A percentile compares a stretch with the other conserved stretches of the same genome.
Evolutionary conservation across 805 yeast species (phyloP).

Genomic region (Metschnikowia similis): DNA sequence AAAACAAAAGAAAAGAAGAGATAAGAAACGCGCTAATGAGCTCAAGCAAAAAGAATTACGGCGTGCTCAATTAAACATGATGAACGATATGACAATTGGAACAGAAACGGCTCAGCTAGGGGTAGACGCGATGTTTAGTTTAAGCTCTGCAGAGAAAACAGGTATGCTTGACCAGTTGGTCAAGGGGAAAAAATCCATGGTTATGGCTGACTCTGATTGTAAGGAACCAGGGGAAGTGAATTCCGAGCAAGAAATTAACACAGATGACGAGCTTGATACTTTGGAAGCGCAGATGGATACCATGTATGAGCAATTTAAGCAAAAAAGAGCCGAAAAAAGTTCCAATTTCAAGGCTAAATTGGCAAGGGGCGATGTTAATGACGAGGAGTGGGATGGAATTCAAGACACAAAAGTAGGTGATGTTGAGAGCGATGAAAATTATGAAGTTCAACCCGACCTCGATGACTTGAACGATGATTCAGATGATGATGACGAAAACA

Average conservation of each 20-base stretch:
- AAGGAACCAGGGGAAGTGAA: constrained; percentile 55
- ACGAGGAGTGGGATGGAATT: constrained; percentile 77
- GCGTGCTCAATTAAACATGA: constrained; percentile 95
- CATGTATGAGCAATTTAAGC: constrained; percentile 74
- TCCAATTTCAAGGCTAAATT: constrained; percentile 65
- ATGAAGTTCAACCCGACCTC: constrained; percentile 47
- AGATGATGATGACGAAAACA: constrained; percentile 67
- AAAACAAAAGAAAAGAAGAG: constrained; percentile 67
- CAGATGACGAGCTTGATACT: constrained; percentile 56
- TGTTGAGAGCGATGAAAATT: constrained; percentile 41
- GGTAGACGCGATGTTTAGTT: constrained; percentile 72
- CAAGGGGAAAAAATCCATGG: constrained; percentile 67
- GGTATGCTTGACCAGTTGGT: constrained; percentile 73
- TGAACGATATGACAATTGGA: constrained; percentile 89
- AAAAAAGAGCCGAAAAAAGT: constrained; percentile 61
- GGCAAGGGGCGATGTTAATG: constrained; percentile 72
- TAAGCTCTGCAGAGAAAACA: constrained; percentile 81
- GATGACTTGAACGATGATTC: constrained; percentile 50
- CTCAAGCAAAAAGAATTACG: constrained; percentile 78
- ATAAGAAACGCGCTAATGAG: constrained; percentile 78
- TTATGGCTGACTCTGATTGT: constrained; percentile 36
- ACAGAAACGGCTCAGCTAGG: constrained; percentile 84
- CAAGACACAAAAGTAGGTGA: constrained; percentile 41
- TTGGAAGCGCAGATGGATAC: constrained; percentile 79
- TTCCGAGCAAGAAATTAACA: constrained; percentile 27